Evolutionary conservation across 2,329 filamentous ascomycete genomes (phyloP).

Genomic region (Botryotinia calthae): DNA sequence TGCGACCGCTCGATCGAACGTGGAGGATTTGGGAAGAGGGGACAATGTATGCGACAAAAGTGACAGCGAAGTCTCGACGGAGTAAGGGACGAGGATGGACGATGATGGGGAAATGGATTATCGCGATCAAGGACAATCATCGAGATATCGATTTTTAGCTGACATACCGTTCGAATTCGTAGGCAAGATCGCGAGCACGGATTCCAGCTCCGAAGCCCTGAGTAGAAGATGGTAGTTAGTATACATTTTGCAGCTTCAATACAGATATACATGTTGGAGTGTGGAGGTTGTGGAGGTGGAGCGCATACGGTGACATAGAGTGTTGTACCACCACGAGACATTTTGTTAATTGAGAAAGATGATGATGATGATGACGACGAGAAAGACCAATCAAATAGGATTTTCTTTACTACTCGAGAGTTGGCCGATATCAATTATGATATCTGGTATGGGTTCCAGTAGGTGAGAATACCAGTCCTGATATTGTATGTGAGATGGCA

Average conservation of each 20-base stretch:
- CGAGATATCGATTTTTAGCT: constrained; percentile 50
- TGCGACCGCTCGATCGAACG: constrained; percentile 43
- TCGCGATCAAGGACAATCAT: constrained; percentile 42
- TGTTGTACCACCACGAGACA: constrained; percentile 92
- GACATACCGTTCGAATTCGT: constrained; percentile 99
- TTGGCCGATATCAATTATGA: not conserved
- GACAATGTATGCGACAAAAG: constrained; percentile 43
- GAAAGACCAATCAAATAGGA: not conserved
- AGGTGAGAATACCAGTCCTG: not conserved
- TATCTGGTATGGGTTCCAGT: not conserved
- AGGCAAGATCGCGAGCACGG: constrained; percentile 97
- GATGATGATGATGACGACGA: not conserved
- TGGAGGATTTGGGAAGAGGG: constrained; percentile 30
- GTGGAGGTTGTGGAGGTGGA: constrained; percentile 6
- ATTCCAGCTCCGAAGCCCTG: constrained; percentile 95
- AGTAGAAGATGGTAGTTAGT: constrained; percentile 21
- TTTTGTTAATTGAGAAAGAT: constrained; percentile 42
- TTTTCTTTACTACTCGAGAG: constrained; percentile 6
- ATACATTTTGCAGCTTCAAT: constrained; percentile 3
- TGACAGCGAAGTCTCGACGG: constrained; percentile 46
- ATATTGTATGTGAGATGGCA: not conserved
- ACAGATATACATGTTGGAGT: constrained; percentile 20
- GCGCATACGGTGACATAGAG: constrained; percentile 77
- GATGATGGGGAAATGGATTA: constrained; percentile 40
- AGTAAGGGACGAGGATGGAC: constrained; percentile 31